A percentile compares a stretch with the other conserved stretches of the same genome.
These are phyloP conservation scores for Debaryomyces nepalensis DNA, from an alignment of 1,139 yeast species.

Conservation along the genomic window DNA sequence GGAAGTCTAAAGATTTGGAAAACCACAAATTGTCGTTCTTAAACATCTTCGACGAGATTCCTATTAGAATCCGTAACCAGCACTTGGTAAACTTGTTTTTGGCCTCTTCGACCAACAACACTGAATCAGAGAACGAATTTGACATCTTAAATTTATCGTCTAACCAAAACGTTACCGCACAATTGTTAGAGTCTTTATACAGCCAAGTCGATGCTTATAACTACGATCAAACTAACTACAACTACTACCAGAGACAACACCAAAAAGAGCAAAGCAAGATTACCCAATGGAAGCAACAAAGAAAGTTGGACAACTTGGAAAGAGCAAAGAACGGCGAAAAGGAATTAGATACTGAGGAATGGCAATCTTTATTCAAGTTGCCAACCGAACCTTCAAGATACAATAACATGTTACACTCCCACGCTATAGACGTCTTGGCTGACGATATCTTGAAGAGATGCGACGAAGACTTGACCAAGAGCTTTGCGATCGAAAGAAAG, in stretches of 20 bases:
- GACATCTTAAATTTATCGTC: constrained; percentile 49
- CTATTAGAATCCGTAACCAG: constrained; percentile 65
- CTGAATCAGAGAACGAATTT: constrained; percentile 36
- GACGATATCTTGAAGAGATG: constrained; percentile 68
- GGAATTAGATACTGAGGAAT: constrained; percentile 62
- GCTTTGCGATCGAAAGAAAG: constrained; percentile 60
- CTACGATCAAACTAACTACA: constrained; percentile 81
- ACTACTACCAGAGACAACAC: constrained; percentile 79
- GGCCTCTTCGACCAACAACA: constrained; percentile 35
- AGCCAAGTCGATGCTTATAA: constrained; percentile 79
- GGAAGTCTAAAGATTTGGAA: constrained; percentile 69
- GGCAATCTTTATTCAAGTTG: constrained; percentile 68
- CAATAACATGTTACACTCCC: constrained; percentile 71
- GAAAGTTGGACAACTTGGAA: constrained; percentile 69
- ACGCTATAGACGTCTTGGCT: constrained; percentile 72
- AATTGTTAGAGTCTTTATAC: constrained; percentile 67
- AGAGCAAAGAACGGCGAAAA: constrained; percentile 62
- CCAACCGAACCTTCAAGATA: constrained; percentile 79
- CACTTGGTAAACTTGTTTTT: constrained; percentile 47
- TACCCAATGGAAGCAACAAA: constrained; percentile 74
- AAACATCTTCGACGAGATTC: constrained; percentile 74
- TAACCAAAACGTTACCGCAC: constrained; percentile 51
- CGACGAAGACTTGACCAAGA: constrained; percentile 63
- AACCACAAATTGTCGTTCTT: constrained; percentile 65
- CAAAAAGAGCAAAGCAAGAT: constrained; percentile 74